Evolutionary conservation across 164 flowering plant genomes (phyloP), one percentile per base, ranked within the genome.

Genomic region (Vitis labrusca): DNA sequence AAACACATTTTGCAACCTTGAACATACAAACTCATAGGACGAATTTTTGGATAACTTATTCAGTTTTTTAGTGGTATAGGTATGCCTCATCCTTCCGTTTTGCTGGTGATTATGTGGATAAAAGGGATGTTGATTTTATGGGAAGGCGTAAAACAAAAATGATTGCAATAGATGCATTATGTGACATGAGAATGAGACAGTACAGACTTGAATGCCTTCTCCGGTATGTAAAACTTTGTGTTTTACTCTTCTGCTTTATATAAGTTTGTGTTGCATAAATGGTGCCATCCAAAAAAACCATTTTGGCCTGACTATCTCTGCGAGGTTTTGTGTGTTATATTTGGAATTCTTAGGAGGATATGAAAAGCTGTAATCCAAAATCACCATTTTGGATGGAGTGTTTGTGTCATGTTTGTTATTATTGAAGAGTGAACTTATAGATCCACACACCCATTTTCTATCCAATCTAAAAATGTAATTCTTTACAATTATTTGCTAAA

Each of bases 161-260:
- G 10, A 63, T 86, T 66, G 99, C 98, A 13, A 95, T 95, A 12
- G 99, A 95, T 78, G 99, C 99, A 64, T 78, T 92, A 65, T 79
- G 85, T 74, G 61, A 68, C 58, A 90, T 94, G 61, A 78, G 88
- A 59, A 73, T 51, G 78, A 83, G 80, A 74, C 99, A 95, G 59
- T 95, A 83, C 69, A 50, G 66, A 74, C 70, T 59, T 67, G 74
- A 84, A 51, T 87, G 65, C 77, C 84, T 95, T 23, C 84, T 91
- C 16, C 82, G 97, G 98, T 91, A 74, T 61, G 78, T 72, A 10
- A 50, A 23, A 23, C 16, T 27, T 69, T 15, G 30, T 52, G 49
- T 12, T 62, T 64, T 32, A 0, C 2, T 64, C 37, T 15, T 13
- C 32, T 54, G 27, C 48, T 10, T 37, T 37, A 37, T 3, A 37